Evolutionary conservation across 2,329 filamentous ascomycete species (phyloP).

Genomic region (Scorias spongiosa): DNA sequence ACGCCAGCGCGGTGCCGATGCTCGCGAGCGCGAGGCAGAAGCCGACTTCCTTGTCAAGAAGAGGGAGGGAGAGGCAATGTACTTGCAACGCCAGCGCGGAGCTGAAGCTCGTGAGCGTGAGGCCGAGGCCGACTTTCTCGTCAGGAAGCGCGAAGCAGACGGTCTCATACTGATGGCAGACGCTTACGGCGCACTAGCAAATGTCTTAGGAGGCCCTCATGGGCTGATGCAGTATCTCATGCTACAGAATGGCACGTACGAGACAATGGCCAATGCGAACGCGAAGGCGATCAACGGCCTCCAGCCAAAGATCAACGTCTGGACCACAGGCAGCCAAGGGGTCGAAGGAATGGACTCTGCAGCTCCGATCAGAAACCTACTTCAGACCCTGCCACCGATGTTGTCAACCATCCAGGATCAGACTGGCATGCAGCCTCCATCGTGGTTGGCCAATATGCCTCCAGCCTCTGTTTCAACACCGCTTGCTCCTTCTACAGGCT

Average conservation of each 20-base stretch:
- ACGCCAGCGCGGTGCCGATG: conserved; percentile 41
- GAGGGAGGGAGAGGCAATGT: conserved; percentile 20
- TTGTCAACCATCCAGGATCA: conserved; percentile 79
- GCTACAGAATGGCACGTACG: conserved; percentile 69
- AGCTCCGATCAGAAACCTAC: conserved; percentile 60
- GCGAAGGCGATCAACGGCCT: conserved; percentile 59
- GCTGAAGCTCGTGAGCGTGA: conserved; percentile 41
- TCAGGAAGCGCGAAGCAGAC: conserved; percentile 58
- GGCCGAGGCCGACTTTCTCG: conserved; percentile 44
- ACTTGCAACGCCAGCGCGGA: conserved; percentile 31
- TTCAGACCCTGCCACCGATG: conserved; percentile 70
- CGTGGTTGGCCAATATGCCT: conserved; percentile 50
- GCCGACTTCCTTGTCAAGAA: conserved; percentile 27
- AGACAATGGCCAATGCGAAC: conserved; percentile 64
- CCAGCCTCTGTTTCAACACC: conserved; percentile 1
- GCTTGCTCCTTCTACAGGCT: too few relatives aligned
- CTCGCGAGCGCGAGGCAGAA: conserved; percentile 28
- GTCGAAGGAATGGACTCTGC: conserved; percentile 38
- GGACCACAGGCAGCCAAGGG: conserved; percentile 56
- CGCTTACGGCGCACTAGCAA: conserved; percentile 58
- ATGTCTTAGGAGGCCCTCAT: conserved; percentile 61
- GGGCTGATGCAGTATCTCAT: conserved; percentile 74
- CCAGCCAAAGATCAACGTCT: conserved; percentile 79
- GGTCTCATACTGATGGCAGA: conserved; percentile 63
- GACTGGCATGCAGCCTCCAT: conserved; percentile 66